These are phyloP conservation scores for Kwoniella dejecticola DNA, from an alignment of 768 basidiomycete species.

Conservation along the genomic window DNA sequence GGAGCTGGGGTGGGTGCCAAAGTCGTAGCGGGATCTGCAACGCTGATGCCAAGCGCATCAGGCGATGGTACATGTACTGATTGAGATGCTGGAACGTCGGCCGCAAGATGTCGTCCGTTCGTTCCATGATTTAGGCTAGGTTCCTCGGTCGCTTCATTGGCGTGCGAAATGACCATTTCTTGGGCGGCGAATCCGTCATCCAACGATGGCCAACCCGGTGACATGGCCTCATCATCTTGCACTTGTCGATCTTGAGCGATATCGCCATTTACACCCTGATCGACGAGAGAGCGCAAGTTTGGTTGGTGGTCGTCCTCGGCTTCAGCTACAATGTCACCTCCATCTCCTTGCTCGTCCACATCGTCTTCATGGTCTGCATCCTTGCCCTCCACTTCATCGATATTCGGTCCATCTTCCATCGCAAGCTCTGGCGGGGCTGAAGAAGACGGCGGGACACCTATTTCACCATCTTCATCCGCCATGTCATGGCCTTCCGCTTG, in stretches of 20 bases:
- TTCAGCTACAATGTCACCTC: conserved; percentile 7
- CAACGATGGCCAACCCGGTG: too few relatives aligned
- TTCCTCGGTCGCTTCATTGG: background rate
- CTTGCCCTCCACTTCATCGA: background rate
- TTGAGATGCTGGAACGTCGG: too few relatives aligned
- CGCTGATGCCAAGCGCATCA: too few relatives aligned
- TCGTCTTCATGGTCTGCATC: background rate
- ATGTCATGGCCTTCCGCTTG: conserved; percentile 37
- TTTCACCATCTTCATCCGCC: background rate
- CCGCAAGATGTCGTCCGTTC: background rate
- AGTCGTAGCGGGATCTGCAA: background rate
- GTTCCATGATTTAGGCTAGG: background rate
- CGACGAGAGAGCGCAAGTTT: too few relatives aligned
- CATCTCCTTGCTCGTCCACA: background rate
- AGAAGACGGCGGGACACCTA: background rate
- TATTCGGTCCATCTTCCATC: background rate
- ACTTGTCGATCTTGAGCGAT: too few relatives aligned
- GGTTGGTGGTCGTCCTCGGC: conserved; percentile 9
- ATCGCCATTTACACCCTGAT: too few relatives aligned
- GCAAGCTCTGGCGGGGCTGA: background rate
- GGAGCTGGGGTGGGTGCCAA: background rate
- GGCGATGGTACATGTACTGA: too few relatives aligned
- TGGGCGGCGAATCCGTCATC: background rate
- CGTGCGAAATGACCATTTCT: background rate
- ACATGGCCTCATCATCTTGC: too few relatives aligned